phyloP scores from a whole-genome alignment of 768 basidiomycete species.

The Wakefieldia striispora region DNA sequence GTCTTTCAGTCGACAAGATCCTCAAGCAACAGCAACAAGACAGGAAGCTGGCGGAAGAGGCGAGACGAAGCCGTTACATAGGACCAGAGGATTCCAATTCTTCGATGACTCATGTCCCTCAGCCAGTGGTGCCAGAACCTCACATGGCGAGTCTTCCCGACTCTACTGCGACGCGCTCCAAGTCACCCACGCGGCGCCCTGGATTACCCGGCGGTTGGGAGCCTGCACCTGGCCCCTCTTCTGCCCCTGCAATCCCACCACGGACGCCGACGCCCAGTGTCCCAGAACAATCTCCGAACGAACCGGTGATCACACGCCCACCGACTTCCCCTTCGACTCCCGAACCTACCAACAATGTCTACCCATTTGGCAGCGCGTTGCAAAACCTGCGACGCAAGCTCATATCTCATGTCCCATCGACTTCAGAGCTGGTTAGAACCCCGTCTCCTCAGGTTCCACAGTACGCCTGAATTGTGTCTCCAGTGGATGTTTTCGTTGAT shows the following conservation, averaged over 20 bases:
- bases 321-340: conserved; percentile 1
- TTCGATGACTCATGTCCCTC: conserved; percentile 5
- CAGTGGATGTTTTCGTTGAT: background rate
- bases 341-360: conserved; percentile 3
- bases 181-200: conserved; percentile 19
- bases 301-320: background rate
- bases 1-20: conserved; percentile 84
- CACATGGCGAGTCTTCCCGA: conserved; percentile 1
- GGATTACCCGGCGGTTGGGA: conserved; percentile 26
- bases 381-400: conserved; percentile 30
- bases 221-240: conserved; percentile 9
- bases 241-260: conserved; percentile 5
- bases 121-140: conserved; percentile 15
- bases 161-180: conserved; percentile 8
- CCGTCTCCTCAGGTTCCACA: conserved; percentile 17
- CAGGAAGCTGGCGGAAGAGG: conserved; percentile 51
- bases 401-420: conserved; percentile 17
- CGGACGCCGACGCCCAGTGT: background rate
- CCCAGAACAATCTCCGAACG: conserved; percentile 8
- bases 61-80: conserved; percentile 25
- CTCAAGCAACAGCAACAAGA: conserved; percentile 79
- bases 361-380: conserved; percentile 16
- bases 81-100: conserved; percentile 15
- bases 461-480: conserved; percentile 8
- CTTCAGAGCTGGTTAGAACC: conserved; percentile 15